These are phyloP conservation scores for Daucus carota DNA, from an alignment of 129 eudicot species.

Conservation along the genomic window DNA sequence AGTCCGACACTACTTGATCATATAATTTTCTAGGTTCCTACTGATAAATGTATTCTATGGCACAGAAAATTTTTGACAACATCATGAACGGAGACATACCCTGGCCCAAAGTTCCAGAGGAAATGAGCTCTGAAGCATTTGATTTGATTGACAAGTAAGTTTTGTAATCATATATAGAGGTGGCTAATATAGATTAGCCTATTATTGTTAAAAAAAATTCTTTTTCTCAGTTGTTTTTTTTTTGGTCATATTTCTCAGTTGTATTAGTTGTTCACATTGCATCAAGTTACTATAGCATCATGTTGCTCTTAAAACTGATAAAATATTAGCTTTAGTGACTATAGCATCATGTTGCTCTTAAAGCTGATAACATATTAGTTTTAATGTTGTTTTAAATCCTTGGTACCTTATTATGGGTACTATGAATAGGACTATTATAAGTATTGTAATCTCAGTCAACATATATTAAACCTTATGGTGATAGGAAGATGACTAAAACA, in stretches of 20 bases:
- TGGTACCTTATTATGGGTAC: background rate
- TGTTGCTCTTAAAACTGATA: background rate
- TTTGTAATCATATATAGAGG: background rate
- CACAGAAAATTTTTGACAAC: slow-evolving; percentile 88
- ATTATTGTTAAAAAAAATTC: background rate
- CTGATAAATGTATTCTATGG: slow-evolving; percentile 23
- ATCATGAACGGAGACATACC: slow-evolving; percentile 90
- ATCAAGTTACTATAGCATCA: background rate
- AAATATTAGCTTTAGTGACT: too few relatives aligned
- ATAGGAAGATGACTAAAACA: background rate
- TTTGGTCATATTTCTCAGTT: background rate
- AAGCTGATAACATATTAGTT: background rate
- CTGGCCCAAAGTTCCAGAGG: slow-evolving; percentile 95
- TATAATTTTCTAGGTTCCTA: background rate
- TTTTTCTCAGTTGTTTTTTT: too few relatives aligned
- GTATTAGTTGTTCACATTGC: background rate
- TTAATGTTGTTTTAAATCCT: background rate
- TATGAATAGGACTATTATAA: background rate
- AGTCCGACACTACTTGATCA: background rate
- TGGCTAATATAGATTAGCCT: background rate
- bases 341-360: background rate
- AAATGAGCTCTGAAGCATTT: slow-evolving; percentile 78
- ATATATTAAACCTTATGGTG: background rate
- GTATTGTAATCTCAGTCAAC: background rate
- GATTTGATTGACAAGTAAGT: slow-evolving; percentile 87